Evolutionary conservation across 1,284 basidiomycete species (phyloP).

Genomic region (Mycosarcoma maydis): DNA sequence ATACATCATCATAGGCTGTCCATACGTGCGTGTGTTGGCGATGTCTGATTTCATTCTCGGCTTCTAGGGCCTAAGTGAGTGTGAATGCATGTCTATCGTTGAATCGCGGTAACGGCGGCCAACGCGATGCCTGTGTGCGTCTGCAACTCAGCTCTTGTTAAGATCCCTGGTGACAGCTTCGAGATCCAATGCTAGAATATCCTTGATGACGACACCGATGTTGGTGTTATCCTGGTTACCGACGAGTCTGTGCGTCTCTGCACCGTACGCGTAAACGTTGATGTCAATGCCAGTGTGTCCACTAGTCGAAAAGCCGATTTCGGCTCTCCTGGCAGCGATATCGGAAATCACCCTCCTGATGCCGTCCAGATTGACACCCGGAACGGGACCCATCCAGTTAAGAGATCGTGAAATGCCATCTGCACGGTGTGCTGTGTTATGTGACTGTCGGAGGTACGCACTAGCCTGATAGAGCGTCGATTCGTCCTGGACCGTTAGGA

Average conservation of each 20-base stretch:
- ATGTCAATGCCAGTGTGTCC: conserved; percentile 69
- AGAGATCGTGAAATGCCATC: not conserved
- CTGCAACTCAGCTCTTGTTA: conserved; percentile 16
- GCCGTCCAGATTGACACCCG: conserved; percentile 37
- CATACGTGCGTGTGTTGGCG: not conserved
- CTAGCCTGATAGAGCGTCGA: not conserved
- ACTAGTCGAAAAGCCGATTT: conserved; percentile 68
- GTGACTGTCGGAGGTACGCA: not conserved
- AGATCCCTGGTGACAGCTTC: conserved; percentile 48
- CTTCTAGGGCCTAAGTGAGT: too few species aligned
- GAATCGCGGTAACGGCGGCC: too few species aligned
- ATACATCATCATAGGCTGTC: not conserved
- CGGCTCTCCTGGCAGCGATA: conserved; percentile 60
- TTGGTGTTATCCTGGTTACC: conserved; percentile 68
- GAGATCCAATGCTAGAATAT: conserved; percentile 53
- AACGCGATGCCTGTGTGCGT: too few species aligned
- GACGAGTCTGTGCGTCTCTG: conserved; percentile 45
- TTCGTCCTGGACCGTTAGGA: conserved; percentile 7
- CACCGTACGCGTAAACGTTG: conserved; percentile 67
- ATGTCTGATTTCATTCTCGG: too few species aligned
- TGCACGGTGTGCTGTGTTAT: not conserved
- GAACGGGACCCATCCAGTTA: conserved; percentile 13
- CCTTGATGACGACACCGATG: conserved; percentile 57
- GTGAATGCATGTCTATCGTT: too few species aligned
- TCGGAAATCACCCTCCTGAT: conserved; percentile 46